Base-by-base conservation (phyloP, 2,329 filamentous ascomycete genomes). In the Byssochlamys sp. region DNA sequence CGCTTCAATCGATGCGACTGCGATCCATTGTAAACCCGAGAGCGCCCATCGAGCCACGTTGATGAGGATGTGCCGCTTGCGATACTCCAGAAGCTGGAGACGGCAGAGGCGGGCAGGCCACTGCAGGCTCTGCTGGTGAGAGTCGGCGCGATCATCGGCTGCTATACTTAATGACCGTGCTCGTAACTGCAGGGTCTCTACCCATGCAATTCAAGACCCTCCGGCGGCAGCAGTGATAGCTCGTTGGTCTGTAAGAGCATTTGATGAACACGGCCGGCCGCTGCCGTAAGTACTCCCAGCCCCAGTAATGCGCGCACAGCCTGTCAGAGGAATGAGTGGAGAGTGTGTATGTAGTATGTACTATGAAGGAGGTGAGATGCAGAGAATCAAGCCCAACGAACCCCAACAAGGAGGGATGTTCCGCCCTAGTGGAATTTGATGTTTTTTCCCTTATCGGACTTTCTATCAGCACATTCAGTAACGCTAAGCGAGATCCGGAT, bases 71-170 rank as follows among this genome's bases (percentile, higher is more conserved):
- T n/a, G 39, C 39, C 39, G 7, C 39, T 24, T 19, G 39, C n/a
- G n/a, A 45, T n/a, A n/a, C 9, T 45, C n/a, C 39, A 45, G 14
- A 45, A 24, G 39, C 39, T 45, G 4, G 69, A 74, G 62, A 61
- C 64, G 26, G 58, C 70, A 31, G 75, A 77, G 56, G 71, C 76
- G 63, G 73, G 73, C 29, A 65, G 68, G 52, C 28, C 61, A 66
- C 65, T 68, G 69, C 67, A 69, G 67, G 67, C 65, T 67, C 69
- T 64, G 66, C 64, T 55, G 25, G 64, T 57, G 53, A 66, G 55
- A 57, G 60, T 68, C 63, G 69, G 63, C 61, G 65, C 52, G 61
- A 68, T 64, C 71, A 73, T 73, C 63, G 61, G 63, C 61, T 62
- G 60, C 19, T 19, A 14, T 45, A 19, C 19, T 19, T 19, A 19